phyloP scores from a whole-genome alignment of 2,329 filamentous ascomycete genomes.

The Curvularia eragrostidis region DNA sequence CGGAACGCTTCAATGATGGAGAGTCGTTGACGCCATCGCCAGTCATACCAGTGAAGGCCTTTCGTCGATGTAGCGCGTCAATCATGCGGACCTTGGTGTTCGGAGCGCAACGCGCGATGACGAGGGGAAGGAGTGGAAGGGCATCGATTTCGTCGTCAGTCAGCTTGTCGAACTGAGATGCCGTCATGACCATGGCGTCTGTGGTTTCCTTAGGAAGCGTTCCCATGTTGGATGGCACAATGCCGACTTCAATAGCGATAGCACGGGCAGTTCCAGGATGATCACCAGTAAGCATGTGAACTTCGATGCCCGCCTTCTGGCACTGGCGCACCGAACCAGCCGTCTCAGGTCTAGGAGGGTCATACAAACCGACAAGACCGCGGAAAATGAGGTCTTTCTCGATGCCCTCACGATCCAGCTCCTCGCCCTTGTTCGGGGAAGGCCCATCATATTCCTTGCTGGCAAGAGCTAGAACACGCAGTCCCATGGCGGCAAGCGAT shows the following conservation, averaged over 20 bases:
- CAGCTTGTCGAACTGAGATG: slow-evolving; percentile 76
- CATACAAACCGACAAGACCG: slow-evolving; percentile 83
- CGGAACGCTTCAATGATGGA: slow-evolving; percentile 78
- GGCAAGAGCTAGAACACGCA: slow-evolving; percentile 73
- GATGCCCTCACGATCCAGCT: slow-evolving; percentile 65
- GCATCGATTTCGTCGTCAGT: slow-evolving; percentile 76
- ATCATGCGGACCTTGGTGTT: slow-evolving; percentile 92
- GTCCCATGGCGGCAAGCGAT: slow-evolving; percentile 67
- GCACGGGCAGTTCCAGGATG: slow-evolving; percentile 48
- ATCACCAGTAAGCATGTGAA: slow-evolving; percentile 59
- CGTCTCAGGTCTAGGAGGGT: slow-evolving; percentile 82
- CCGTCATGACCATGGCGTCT: slow-evolving; percentile 46
- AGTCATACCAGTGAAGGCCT: slow-evolving; percentile 83
- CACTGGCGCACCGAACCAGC: slow-evolving; percentile 59
- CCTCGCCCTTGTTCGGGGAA: slow-evolving; percentile 53
- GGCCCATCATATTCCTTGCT: slow-evolving; percentile 49
- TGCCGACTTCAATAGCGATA: slow-evolving; percentile 57
- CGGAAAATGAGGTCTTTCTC: slow-evolving; percentile 75
- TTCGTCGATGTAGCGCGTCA: slow-evolving; percentile 79
- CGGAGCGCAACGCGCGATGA: slow-evolving; percentile 83
- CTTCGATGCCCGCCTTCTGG: slow-evolving; percentile 55
- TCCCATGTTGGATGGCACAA: slow-evolving; percentile 42
- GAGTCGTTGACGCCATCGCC: slow-evolving; percentile 89
- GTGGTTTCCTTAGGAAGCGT: slow-evolving; percentile 37
- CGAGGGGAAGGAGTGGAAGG: slow-evolving; percentile 76